These are phyloP conservation scores for Clarireedia hainanense DNA, from an alignment of 2,329 filamentous ascomycete genomes.

Conservation along the genomic window DNA sequence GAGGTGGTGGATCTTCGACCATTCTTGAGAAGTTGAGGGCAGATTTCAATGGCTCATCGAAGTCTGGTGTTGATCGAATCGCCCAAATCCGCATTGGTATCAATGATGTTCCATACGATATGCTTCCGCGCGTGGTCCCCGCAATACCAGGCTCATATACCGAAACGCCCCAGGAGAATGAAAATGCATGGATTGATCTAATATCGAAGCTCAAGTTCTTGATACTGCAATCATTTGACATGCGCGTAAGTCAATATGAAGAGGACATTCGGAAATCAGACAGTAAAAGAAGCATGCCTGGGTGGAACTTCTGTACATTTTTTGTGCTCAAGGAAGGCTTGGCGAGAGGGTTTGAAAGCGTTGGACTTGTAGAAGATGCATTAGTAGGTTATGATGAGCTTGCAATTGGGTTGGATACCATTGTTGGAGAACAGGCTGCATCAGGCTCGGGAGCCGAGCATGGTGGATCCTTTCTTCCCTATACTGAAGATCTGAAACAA, in stretches of 20 bases:
- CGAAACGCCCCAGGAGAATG: slow-evolving; percentile 70
- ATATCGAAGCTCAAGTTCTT: slow-evolving; percentile 78
- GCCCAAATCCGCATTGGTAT: slow-evolving; percentile 76
- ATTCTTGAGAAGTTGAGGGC: slow-evolving; percentile 82
- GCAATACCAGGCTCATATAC: slow-evolving; percentile 55
- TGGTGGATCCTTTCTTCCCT: slow-evolving; percentile 62
- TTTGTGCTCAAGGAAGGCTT: slow-evolving; percentile 96
- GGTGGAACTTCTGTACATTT: slow-evolving; percentile 99
- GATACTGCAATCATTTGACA: slow-evolving; percentile 84
- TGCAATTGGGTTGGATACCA: slow-evolving; percentile 74
- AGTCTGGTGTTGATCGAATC: slow-evolving; percentile 66
- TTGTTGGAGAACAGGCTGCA: slow-evolving; percentile 65
- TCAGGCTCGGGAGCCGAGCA: slow-evolving; percentile 55
- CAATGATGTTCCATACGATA: slow-evolving; percentile 59
- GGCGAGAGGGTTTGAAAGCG: slow-evolving; percentile 89
- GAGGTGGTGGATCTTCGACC: slow-evolving; percentile 67
- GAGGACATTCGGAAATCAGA: slow-evolving; percentile 96
- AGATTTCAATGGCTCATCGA: slow-evolving; percentile 77
- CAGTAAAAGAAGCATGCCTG: slow-evolving; percentile 74
- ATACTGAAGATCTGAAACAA: slow-evolving; percentile 65
- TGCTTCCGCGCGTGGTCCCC: slow-evolving; percentile 54
- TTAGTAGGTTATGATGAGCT: slow-evolving; percentile 93
- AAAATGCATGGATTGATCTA: slow-evolving; percentile 76
- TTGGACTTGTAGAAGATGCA: slow-evolving; percentile 91
- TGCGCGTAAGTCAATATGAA: slow-evolving; percentile 87